A percentile compares a stretch with the other conserved stretches of the same genome.
These are phyloP conservation scores for Sisymbrium irio DNA, from an alignment of 345 rosid genomes.

Conservation along the genomic window DNA sequence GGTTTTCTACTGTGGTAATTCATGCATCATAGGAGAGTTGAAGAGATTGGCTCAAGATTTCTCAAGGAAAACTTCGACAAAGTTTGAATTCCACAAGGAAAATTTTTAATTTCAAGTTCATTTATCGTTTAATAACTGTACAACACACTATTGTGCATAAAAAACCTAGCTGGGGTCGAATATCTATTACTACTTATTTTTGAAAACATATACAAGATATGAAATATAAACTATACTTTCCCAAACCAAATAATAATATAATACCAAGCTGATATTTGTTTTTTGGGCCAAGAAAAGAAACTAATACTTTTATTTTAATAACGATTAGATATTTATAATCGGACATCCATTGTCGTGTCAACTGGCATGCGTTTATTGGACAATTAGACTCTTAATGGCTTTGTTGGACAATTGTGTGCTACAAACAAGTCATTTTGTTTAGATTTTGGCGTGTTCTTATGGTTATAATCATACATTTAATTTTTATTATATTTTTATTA, in stretches of 20 bases:
- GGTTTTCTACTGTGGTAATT: slow-evolving; percentile 70
- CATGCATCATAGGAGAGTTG: slow-evolving; percentile 54
- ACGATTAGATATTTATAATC: too few species aligned
- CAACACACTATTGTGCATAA: not conserved
- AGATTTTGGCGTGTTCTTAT: too few species aligned
- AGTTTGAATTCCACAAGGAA: slow-evolving; percentile 81
- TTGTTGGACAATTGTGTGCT: too few species aligned
- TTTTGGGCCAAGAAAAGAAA: not conserved
- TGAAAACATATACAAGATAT: not conserved
- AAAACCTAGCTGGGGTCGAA: not conserved
- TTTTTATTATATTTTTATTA: too few species aligned
- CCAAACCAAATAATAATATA: not conserved
- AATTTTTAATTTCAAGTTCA: slow-evolving; percentile 44
- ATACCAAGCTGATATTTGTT: not conserved
- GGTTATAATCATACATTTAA: too few species aligned
- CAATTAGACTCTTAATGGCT: too few species aligned
- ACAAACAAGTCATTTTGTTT: too few species aligned
- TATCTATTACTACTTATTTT: not conserved
- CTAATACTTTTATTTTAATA: not conserved
- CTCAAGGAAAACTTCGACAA: slow-evolving; percentile 71
- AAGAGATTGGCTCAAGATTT: slow-evolving; percentile 62
- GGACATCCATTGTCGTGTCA: too few species aligned
- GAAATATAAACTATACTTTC: not conserved
- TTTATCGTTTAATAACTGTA: not conserved
- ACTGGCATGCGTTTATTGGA: too few species aligned